phyloP scores from a whole-genome alignment of 768 basidiomycete genomes.

The Rhodocollybia butyracea region DNA sequence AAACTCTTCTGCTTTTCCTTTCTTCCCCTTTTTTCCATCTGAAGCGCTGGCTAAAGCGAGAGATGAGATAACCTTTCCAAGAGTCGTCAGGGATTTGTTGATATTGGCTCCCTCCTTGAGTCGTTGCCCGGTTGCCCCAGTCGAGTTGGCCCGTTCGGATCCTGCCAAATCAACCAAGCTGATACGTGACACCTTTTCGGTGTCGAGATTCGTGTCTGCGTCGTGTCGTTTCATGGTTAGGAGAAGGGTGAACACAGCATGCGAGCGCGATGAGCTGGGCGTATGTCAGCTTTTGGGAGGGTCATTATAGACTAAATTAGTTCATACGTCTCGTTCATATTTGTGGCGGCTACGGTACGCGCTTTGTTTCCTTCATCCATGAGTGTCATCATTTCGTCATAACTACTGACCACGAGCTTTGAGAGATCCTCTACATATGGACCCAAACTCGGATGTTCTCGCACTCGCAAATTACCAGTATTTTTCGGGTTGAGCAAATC shows the following conservation, averaged over 20 bases:
- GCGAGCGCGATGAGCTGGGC: constrained; percentile 86
- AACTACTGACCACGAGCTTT: constrained; percentile 86
- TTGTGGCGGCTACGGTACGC: constrained; percentile 95
- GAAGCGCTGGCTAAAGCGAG: constrained; percentile 68
- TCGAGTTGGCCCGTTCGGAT: constrained; percentile 95
- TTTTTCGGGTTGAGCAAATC: constrained; percentile 98
- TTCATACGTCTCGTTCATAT: constrained; percentile 96
- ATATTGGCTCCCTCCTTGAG: constrained; percentile 98
- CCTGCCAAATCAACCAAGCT: constrained; percentile 97
- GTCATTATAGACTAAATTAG: constrained; percentile 2
- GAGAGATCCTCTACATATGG: constrained; percentile 99
- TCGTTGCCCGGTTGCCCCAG: constrained; percentile 93
- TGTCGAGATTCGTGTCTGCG: constrained; percentile 78
- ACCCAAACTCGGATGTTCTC: constrained; percentile 93
- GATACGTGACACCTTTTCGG: constrained; percentile 99
- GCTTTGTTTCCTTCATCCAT: constrained; percentile 99
- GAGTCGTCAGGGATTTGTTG: constrained; percentile 96
- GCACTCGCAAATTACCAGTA: constrained; percentile 90
- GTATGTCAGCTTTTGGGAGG: neutral
- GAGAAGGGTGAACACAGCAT: constrained; percentile 96
- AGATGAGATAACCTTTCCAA: constrained; percentile 95
- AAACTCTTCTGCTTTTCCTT: constrained; percentile 87
- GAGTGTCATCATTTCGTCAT: constrained; percentile 97
- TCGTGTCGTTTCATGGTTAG: constrained; percentile 92
- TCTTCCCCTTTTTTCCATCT: constrained; percentile 80